A percentile compares a stretch with the other conserved stretches of the same genome.
phyloP scores from a whole-genome alignment of 805 yeast species.

The Zygotorulaspora danielsina region DNA sequence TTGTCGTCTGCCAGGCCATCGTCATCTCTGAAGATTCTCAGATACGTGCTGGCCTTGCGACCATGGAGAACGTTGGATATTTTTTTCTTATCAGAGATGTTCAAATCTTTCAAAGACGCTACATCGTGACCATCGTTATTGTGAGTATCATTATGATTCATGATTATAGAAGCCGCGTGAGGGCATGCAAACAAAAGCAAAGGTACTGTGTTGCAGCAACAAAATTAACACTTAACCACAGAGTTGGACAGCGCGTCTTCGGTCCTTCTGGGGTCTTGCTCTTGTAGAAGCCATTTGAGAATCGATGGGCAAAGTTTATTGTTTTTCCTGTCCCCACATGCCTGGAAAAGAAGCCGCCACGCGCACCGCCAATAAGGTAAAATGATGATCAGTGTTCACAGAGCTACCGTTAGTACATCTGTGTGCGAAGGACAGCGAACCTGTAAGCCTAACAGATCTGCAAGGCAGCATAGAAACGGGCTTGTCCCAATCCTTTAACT shows the following conservation, averaged over 20 bases:
- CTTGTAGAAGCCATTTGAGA: no score
- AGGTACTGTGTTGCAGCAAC: no score
- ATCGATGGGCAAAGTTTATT: slow-evolving; percentile 1
- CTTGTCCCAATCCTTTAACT: no score
- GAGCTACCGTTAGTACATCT: no score
- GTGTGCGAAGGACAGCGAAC: no score
- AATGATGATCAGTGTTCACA: no score
- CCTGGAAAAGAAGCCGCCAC: background rate
- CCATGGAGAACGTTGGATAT: slow-evolving; percentile 29
- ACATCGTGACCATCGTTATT: slow-evolving; percentile 3
- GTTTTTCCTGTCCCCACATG: slow-evolving; percentile 1
- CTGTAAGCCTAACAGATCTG: no score
- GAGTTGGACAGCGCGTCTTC: no score
- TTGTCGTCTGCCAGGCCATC: slow-evolving; percentile 14
- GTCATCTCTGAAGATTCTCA: slow-evolving; percentile 35
- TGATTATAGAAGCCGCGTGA: slow-evolving; percentile 1
- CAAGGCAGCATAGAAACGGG: no score
- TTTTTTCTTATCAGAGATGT: slow-evolving; percentile 23
- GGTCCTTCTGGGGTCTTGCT: no score
- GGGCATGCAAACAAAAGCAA: slow-evolving; percentile 1
- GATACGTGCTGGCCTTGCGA: slow-evolving; percentile 35
- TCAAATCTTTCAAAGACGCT: slow-evolving; percentile 26
- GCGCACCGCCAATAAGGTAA: no score
- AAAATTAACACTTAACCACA: no score
- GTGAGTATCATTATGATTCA: slow-evolving; percentile 2